Evolutionary conservation across 2,329 filamentous ascomycete species (phyloP).

Genomic region (Penicillium psychrosexuale): DNA sequence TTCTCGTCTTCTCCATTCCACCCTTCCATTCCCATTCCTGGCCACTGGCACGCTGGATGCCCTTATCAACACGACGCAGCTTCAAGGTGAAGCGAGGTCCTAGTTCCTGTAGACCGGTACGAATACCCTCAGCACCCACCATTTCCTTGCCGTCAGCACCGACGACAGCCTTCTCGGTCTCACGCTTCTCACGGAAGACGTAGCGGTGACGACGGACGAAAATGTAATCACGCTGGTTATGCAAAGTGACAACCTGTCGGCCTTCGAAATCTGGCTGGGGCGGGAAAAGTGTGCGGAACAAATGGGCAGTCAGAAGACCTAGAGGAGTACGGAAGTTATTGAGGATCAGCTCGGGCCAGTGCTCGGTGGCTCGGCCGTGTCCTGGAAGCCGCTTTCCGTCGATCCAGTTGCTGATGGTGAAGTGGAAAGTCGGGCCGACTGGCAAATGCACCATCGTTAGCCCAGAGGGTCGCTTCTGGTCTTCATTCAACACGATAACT

Average conservation of each 20-base stretch:
- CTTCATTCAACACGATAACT: slow-evolving; percentile 81
- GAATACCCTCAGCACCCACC: slow-evolving; percentile 78
- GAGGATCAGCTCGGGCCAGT: slow-evolving; percentile 83
- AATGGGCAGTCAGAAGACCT: slow-evolving; percentile 78
- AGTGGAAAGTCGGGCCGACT: slow-evolving; percentile 85
- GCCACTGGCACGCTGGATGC: slow-evolving; percentile 71
- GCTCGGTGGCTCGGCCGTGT: slow-evolving; percentile 84
- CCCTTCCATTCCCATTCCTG: slow-evolving; percentile 97
- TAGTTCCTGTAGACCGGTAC: slow-evolving; percentile 84
- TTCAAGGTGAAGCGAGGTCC: slow-evolving; percentile 84
- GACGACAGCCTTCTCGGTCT: slow-evolving; percentile 81
- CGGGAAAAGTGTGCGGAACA: slow-evolving; percentile 79
- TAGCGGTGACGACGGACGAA: slow-evolving; percentile 90
- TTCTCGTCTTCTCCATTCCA: slow-evolving; percentile 89
- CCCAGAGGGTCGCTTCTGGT: slow-evolving; percentile 78
- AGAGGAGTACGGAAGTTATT: slow-evolving; percentile 95
- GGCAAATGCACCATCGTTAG: slow-evolving; percentile 83
- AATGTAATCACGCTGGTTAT: slow-evolving; percentile 95
- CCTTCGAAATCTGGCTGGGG: slow-evolving; percentile 78
- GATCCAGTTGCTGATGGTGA: slow-evolving; percentile 85
- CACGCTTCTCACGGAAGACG: slow-evolving; percentile 82
- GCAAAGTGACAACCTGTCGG: slow-evolving; percentile 83
- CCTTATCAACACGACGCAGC: slow-evolving; percentile 84
- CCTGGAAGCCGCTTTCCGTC: slow-evolving; percentile 84
- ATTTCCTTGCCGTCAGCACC: slow-evolving; percentile 78